A percentile compares a stretch with the other conserved stretches of the same genome.
phyloP scores from a whole-genome alignment of 305 asterid species.

The Solanum hybrid region DNA sequence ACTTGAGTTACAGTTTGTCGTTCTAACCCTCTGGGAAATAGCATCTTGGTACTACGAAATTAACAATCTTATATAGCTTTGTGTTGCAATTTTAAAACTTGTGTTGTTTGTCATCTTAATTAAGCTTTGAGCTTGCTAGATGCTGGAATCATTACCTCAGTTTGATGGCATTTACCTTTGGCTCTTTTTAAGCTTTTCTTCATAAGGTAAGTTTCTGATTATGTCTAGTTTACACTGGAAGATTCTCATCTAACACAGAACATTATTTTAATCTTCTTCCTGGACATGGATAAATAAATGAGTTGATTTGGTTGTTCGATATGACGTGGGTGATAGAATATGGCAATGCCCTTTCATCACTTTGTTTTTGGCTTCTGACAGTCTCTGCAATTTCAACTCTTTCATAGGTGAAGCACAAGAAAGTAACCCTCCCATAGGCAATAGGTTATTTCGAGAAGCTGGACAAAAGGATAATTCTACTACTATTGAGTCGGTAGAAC shows the following conservation, averaged over 20 bases:
- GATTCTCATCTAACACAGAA: not conserved
- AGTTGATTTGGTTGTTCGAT: not conserved
- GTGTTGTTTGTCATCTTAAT: not conserved
- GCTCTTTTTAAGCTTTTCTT: not conserved
- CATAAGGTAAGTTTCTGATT: not conserved
- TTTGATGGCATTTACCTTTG: not conserved
- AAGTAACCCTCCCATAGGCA: conserved; percentile 10
- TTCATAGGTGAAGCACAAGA: conserved; percentile 55
- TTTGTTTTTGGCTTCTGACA: not conserved
- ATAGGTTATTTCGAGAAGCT: conserved; percentile 18
- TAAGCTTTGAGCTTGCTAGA: not conserved
- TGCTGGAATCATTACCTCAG: not conserved
- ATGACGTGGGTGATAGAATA: not conserved
- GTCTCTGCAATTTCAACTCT: conserved; percentile 5
- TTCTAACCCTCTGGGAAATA: not conserved
- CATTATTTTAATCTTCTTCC: not conserved
- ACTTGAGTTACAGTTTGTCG: not conserved
- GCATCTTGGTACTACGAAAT: not conserved
- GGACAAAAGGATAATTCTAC: conserved; percentile 10
- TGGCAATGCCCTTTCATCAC: not conserved
- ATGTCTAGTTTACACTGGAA: not conserved
- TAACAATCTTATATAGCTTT: not conserved
- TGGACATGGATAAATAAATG: not conserved
- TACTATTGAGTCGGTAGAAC: conserved; percentile 6
- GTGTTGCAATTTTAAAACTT: not conserved